A percentile compares a stretch with the other conserved stretches of the same genome.
phyloP scores from a whole-genome alignment of 495 filamentous ascomycete species.

The Penicillium argentinense region DNA sequence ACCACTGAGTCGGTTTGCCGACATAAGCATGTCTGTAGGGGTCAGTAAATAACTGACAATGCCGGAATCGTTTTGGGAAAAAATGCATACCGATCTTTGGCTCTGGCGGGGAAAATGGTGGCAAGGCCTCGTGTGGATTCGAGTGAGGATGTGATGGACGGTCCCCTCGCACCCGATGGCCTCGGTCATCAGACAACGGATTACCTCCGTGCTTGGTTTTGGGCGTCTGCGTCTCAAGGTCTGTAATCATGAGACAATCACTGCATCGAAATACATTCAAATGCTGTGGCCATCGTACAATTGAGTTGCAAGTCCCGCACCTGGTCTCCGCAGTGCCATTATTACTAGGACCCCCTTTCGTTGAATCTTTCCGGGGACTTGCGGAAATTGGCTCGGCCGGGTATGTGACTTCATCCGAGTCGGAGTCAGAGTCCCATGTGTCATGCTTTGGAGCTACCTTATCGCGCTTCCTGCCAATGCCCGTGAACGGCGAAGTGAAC shows the following conservation, averaged over 20 bases:
- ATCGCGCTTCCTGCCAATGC: conserved; percentile 51
- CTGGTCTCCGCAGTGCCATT: conserved; percentile 62
- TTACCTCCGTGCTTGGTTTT: conserved; percentile 21
- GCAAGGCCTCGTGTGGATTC: conserved; percentile 8
- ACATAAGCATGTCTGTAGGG: conserved; percentile 36
- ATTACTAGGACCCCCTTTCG: conserved; percentile 26
- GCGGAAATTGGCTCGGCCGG: conserved; percentile 24
- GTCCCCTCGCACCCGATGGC: background rate
- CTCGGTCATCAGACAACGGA: conserved; percentile 14
- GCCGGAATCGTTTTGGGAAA: too few species aligned
- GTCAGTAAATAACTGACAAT: too few species aligned
- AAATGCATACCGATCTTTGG: conserved; percentile 6
- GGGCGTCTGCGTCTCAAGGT: conserved; percentile 55
- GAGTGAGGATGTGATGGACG: background rate
- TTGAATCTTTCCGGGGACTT: conserved; percentile 34
- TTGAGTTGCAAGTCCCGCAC: conserved; percentile 80
- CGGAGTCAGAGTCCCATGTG: conserved; percentile 42
- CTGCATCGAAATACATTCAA: conserved; percentile 79
- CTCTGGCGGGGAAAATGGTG: conserved; percentile 10
- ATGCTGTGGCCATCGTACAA: conserved; percentile 78
- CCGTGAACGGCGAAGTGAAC: conserved; percentile 63
- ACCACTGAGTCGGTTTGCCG: conserved; percentile 46
- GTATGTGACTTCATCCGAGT: conserved; percentile 40
- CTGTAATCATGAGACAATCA: conserved; percentile 84
- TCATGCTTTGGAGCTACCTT: conserved; percentile 28